Conservation (phyloP, 1,284 basidiomycete genomes). For the Leucoagaricus sp. region DNA sequence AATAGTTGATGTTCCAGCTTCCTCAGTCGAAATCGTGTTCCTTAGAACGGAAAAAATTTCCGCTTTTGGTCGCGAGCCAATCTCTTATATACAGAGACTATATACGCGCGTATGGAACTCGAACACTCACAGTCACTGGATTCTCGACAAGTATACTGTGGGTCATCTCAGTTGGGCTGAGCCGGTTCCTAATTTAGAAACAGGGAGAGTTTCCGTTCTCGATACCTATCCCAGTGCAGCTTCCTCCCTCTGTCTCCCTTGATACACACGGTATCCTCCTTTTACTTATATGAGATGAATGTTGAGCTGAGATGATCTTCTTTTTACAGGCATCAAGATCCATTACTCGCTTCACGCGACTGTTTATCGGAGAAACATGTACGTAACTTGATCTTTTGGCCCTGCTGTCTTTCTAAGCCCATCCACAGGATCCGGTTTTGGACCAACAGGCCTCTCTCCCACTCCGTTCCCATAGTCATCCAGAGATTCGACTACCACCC, state of each 20-base stretch:
- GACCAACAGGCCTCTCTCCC: background rate
- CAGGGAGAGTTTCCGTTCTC: background rate
- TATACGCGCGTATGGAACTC: too few relatives aligned
- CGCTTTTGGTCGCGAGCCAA: too few relatives aligned
- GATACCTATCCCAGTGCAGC: background rate
- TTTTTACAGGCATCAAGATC: background rate
- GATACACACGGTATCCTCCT: background rate
- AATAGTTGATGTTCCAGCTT: too few relatives aligned
- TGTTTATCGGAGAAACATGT: background rate
- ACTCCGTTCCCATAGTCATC: background rate
- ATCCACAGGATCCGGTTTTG: background rate
- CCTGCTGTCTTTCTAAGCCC: background rate
- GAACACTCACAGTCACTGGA: too few relatives aligned
- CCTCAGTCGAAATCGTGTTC: too few relatives aligned
- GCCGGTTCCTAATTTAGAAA: background rate
- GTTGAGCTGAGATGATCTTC: too few relatives aligned
- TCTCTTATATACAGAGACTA: too few relatives aligned
- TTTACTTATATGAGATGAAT: background rate
- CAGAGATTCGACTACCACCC: background rate
- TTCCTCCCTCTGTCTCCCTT: background rate
- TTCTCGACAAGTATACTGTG: background rate
- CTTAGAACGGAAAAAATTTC: too few relatives aligned
- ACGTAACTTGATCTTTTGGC: background rate
- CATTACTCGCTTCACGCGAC: background rate
- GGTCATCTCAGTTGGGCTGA: background rate